Conservation (phyloP, 805 yeast species). For the Candida chilensis region DNA sequence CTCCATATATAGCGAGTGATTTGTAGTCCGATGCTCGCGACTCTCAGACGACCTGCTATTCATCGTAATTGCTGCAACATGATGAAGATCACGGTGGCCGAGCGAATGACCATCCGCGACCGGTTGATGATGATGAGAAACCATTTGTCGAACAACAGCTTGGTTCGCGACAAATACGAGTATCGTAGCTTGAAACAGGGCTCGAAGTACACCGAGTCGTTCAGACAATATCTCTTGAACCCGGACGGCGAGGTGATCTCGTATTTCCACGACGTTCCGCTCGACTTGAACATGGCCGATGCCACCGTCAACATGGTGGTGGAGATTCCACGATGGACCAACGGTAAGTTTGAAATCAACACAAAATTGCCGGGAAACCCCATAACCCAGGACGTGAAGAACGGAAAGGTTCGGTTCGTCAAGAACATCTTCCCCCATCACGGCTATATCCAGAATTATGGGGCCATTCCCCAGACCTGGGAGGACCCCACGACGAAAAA, state of each 20-base stretch:
- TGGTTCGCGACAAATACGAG: no score
- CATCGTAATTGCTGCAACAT: no score
- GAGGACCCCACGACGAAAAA: constrained; percentile 67
- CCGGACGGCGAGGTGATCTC: constrained; percentile 42
- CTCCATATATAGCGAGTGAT: no score
- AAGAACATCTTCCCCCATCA: constrained; percentile 98
- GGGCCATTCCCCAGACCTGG: constrained; percentile 96
- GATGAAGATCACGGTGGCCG: no score
- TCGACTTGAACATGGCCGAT: constrained; percentile 30
- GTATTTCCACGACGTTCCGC: constrained; percentile 66
- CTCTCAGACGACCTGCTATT: no score
- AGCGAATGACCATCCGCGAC: no score
- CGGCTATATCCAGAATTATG: constrained; percentile 97
- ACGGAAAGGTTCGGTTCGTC: constrained; percentile 92
- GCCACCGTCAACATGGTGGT: constrained; percentile 65
- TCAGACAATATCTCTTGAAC: constrained; percentile 33
- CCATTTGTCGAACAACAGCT: no score
- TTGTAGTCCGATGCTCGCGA: no score
- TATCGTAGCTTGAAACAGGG: no score
- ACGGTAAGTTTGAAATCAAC: constrained; percentile 92
- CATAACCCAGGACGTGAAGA: constrained; percentile 93
- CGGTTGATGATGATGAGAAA: no score
- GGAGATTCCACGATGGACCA: constrained; percentile 98
- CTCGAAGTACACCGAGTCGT: constrained; percentile 20
- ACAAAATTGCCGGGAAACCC: constrained; percentile 84